phyloP scores from a whole-genome alignment of 805 yeast species.

The Wickerhamiella shivajii region DNA sequence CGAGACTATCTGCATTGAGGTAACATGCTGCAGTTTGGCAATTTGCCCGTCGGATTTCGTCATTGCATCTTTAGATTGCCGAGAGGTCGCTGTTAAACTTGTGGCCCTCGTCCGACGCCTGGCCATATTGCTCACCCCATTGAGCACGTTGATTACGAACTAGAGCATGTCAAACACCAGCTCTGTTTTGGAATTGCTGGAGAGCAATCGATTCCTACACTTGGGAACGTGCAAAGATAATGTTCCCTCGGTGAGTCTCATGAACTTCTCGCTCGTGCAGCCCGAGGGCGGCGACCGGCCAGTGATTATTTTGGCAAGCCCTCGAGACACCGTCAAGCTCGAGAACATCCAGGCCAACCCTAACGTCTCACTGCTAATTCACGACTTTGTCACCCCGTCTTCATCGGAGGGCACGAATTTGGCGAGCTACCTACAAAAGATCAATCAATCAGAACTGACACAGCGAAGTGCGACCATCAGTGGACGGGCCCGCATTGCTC shows the following conservation, averaged over 20 bases:
- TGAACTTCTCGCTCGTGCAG: constrained; percentile 60
- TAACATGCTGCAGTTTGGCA: no score
- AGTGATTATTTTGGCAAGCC: constrained; percentile 57
- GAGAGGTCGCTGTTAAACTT: no score
- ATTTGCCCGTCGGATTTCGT: no score
- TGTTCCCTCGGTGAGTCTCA: constrained; percentile 74
- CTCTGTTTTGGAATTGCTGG: no score
- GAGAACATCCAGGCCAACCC: constrained; percentile 56
- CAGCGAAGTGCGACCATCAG: constrained; percentile 69
- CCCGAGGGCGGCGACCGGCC: constrained; percentile 28
- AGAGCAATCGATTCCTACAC: constrained; percentile 35
- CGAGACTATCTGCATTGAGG: no score
- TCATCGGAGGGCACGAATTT: constrained; percentile 37
- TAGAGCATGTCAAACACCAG: no score
- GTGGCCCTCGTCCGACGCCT: no score
- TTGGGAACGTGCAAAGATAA: constrained; percentile 65
- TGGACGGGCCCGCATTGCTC: constrained; percentile 49
- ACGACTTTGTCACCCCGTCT: constrained; percentile 70
- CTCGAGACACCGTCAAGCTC: constrained; percentile 57
- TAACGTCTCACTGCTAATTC: constrained; percentile 67
- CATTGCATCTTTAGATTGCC: no score
- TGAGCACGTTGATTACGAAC: no score
- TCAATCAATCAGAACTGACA: constrained; percentile 69
- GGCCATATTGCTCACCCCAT: no score
- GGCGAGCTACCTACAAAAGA: constrained; percentile 48